Conservation (phyloP, 805 yeast genomes). For the Metschnikowia kunwiensis region DNA sequence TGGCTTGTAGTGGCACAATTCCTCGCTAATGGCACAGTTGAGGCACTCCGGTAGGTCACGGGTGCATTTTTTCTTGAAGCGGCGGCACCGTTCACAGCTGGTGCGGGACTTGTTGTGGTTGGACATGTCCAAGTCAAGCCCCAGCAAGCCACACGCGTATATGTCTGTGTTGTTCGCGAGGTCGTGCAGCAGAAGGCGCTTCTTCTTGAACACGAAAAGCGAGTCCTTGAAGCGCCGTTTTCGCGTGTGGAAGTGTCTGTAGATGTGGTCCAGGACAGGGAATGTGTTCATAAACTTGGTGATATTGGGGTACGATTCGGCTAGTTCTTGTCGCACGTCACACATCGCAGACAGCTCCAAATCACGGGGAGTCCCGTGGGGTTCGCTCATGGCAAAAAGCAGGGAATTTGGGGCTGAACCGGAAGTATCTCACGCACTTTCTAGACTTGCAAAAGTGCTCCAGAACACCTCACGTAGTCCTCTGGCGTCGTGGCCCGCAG, state of each 20-base stretch:
- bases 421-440: too few species aligned
- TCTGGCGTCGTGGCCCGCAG: too few species aligned
- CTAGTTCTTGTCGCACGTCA: constrained; percentile 1
- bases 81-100: constrained; percentile 33
- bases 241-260: neutral
- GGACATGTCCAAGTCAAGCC: constrained; percentile 20
- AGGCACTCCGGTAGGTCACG: constrained; percentile 31
- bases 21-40: constrained; percentile 30
- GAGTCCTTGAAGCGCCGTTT: constrained; percentile 14
- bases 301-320: constrained; percentile 11
- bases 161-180: constrained; percentile 19
- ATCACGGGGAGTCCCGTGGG: too few species aligned
- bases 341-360: neutral
- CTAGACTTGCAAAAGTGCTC: too few species aligned
- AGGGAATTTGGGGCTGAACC: too few species aligned
- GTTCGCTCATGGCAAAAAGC: too few species aligned
- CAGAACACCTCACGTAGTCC: too few species aligned
- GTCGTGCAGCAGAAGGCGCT: constrained; percentile 19
- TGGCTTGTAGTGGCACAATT: constrained; percentile 26
- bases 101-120: constrained; percentile 23
- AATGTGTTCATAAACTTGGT: constrained; percentile 23
- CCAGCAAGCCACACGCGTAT: constrained; percentile 20
- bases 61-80: constrained; percentile 31
- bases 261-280: constrained; percentile 13
- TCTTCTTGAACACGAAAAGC: constrained; percentile 30